Evolutionary conservation across 139 green algal species (phyloP).

Genomic region (Monoraphidium neglectum): DNA sequence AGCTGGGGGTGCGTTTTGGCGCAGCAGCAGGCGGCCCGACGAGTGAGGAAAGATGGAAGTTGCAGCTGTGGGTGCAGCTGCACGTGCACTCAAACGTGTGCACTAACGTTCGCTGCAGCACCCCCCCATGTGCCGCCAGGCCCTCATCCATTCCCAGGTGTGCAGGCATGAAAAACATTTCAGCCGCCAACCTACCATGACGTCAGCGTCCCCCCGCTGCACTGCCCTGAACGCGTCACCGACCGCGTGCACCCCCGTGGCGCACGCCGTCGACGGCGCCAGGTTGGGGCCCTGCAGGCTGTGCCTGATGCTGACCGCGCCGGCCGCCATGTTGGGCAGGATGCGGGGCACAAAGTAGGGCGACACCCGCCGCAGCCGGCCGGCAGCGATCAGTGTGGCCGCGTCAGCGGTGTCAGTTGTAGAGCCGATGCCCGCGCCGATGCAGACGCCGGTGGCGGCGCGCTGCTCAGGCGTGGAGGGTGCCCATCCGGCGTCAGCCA

Average conservation of each 20-base stretch:
- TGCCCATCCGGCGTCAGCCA: constrained; percentile 18
- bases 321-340: constrained; percentile 92
- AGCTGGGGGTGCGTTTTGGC: constrained; percentile 22
- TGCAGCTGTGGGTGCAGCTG: not conserved
- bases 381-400: constrained; percentile 54
- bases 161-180: constrained; percentile 9
- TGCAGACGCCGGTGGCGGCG: constrained; percentile 72
- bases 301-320: constrained; percentile 82
- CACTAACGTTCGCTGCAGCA: no score
- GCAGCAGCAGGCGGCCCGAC: not conserved
- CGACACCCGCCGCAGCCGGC: constrained; percentile 66
- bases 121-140: not conserved
- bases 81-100: not conserved
- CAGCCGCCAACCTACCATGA: constrained; percentile 74
- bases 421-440: constrained; percentile 90
- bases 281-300: constrained; percentile 76
- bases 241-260: constrained; percentile 91
- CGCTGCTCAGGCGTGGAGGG: constrained; percentile 24
- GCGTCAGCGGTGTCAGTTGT: constrained; percentile 78
- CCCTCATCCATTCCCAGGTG: not conserved
- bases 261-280: constrained; percentile 89
- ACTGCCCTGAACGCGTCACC: constrained; percentile 83
- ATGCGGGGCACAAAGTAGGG: constrained; percentile 95
- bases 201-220: constrained; percentile 80
- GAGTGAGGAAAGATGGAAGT: not conserved